Base-by-base conservation (phyloP, 768 basidiomycete genomes). In the Paxillus ammoniavirescens region DNA sequence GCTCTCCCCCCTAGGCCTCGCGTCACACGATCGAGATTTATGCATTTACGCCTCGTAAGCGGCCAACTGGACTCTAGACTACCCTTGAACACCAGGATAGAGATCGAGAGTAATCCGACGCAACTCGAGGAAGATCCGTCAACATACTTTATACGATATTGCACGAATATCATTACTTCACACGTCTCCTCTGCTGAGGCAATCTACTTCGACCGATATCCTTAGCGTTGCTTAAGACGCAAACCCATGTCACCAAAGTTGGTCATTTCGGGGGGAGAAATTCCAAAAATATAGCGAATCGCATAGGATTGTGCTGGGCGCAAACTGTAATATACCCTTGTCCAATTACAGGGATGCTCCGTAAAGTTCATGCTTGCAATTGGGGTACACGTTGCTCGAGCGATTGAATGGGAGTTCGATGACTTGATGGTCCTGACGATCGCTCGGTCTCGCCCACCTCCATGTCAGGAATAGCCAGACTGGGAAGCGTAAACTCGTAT, bases 31-130 rank as follows among this genome's bases (percentile, higher is more conserved):
- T 21, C 21, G 21, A 21, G 21, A 21, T 21, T 21, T 21, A 21
- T 21, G 21, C 21, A 21, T 21, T 21, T 21, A 21, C 26, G 26
- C 26, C 26, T 26, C 26, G 5, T 26, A 26, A 84, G 60, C 96
- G 92, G 87, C 84, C 93, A 80, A 91, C 94, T 0, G 83, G 86
- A 44, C 78, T 97, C 42, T 73, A 95, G 56, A 87, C 89, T 37
- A 85, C 26, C 26, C 26, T 26, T 26, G 26, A 5, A 26, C 26
- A 26, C 26, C 26, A 26, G 23, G 23, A 26, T 5, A 26, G 26
- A 21, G 21, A 21, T 26, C 6, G 26, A 26, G 26, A 26, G 26
- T 26, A n/a, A n/a, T n/a, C n/a, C n/a, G 4, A 4, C 26, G 85
- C 55, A 87, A 83, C 58, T 91, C 90, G 72, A 87, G 86, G 69